Conservation (phyloP, 1,139 yeast species). For the Hyphopichia fennica region DNA sequence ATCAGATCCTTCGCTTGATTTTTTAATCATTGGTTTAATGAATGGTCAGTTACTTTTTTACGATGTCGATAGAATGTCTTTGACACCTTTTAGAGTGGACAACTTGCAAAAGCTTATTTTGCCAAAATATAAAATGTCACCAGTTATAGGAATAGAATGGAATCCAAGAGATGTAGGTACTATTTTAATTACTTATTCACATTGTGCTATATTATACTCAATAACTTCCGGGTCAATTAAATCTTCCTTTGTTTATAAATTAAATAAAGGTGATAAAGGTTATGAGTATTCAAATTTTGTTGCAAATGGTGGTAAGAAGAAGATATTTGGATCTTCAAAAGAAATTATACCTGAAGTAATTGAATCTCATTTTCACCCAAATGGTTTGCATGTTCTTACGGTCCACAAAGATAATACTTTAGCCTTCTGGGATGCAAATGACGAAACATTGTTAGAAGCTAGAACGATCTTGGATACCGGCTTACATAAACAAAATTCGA, state of each 20-base stretch:
- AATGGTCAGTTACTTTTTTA: constrained; percentile 76
- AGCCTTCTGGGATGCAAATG: constrained; percentile 89
- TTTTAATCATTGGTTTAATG: constrained; percentile 76
- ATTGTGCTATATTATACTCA: constrained; percentile 69
- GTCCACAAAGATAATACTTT: constrained; percentile 79
- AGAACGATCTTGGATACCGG: constrained; percentile 68
- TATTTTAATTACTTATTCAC: constrained; percentile 69
- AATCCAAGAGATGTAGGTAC: constrained; percentile 91
- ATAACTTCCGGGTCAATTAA: constrained; percentile 59
- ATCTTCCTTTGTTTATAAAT: constrained; percentile 55
- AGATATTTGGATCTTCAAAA: constrained; percentile 41
- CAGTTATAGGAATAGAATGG: constrained; percentile 68
- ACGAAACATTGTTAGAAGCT: constrained; percentile 72
- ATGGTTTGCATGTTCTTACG: constrained; percentile 81
- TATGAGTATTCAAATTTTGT: constrained; percentile 30
- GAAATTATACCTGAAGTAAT: constrained; percentile 51
- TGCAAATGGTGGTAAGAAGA: constrained; percentile 45
- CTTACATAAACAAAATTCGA: constrained; percentile 51
- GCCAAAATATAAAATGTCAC: constrained; percentile 51
- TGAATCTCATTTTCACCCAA: constrained; percentile 85
- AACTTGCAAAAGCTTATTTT: constrained; percentile 66
- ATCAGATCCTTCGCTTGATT: constrained; percentile 85
- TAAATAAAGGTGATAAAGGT: constrained; percentile 37
- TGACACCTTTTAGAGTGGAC: constrained; percentile 67
- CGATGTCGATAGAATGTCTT: constrained; percentile 75